Conservation (phyloP, 768 basidiomycete genomes). For the Cyclocybe aegerita region DNA sequence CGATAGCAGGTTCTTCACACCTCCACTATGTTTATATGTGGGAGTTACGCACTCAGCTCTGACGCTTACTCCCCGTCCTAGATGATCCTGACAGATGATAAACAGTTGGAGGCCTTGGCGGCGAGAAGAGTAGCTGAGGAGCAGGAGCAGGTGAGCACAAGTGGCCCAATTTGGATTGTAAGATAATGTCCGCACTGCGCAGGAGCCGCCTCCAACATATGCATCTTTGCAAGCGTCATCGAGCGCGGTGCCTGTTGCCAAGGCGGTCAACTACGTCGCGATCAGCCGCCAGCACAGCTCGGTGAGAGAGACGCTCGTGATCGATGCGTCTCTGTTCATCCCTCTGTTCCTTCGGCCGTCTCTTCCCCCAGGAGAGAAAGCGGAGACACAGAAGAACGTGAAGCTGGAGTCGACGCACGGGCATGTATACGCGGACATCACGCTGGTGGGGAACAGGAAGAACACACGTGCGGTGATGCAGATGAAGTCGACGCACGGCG, state of each 20-base stretch:
- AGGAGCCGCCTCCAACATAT: slow-evolving; percentile 32
- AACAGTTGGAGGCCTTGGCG: slow-evolving; percentile 25
- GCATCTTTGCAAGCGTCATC: slow-evolving; percentile 23
- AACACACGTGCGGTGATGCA: slow-evolving; percentile 22
- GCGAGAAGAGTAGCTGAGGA: slow-evolving; percentile 23
- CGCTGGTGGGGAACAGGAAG: slow-evolving; percentile 16
- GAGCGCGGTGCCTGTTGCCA: slow-evolving; percentile 9
- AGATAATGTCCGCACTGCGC: slow-evolving; percentile 8
- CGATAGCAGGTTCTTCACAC: too few relatives aligned
- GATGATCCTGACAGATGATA: slow-evolving; percentile 27
- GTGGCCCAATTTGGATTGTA: neutral
- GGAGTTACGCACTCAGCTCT: too few relatives aligned
- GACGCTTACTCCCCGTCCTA: too few relatives aligned
- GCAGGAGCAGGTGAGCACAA: slow-evolving; percentile 19
- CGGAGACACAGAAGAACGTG: slow-evolving; percentile 24
- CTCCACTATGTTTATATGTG: too few relatives aligned
- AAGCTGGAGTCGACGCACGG: slow-evolving; percentile 30
- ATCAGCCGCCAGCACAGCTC: slow-evolving; percentile 24
- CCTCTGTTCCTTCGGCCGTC: slow-evolving; percentile 25
- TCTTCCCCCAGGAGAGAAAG: slow-evolving; percentile 23
- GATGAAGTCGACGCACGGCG: slow-evolving; percentile 26
- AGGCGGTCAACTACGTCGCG: slow-evolving; percentile 26
- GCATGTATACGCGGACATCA: slow-evolving; percentile 23
- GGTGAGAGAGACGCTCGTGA: slow-evolving; percentile 25
- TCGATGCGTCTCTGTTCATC: slow-evolving; percentile 28